phyloP scores from a whole-genome alignment of 2,329 filamentous ascomycete species.

The Diaporthe longicolla region DNA sequence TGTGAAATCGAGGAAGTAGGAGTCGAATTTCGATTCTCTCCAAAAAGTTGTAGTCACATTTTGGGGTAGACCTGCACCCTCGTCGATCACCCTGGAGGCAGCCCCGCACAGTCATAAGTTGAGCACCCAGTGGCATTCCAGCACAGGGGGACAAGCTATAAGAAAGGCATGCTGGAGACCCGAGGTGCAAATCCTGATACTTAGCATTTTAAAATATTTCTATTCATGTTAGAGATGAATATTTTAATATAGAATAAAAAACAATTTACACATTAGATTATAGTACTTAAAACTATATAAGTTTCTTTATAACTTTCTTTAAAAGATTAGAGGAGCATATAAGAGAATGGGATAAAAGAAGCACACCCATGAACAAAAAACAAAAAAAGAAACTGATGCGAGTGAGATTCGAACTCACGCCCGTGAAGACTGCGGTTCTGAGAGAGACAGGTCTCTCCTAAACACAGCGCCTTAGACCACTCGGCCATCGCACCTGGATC shows the following conservation, averaged over 20 bases:
- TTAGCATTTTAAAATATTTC: too few species aligned
- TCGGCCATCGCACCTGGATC: conserved; percentile 1
- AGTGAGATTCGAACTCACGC: conserved; percentile 30
- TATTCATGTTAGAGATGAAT: too few species aligned
- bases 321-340: too few species aligned
- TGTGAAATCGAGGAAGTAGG: neutral
- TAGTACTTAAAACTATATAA: neutral
- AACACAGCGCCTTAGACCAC: conserved; percentile 12
- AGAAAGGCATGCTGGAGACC: too few species aligned
- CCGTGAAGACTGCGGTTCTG: conserved; percentile 6
- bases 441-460: neutral
- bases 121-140: neutral
- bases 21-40: neutral
- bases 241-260: too few species aligned
- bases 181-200: too few species aligned
- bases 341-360: neutral
- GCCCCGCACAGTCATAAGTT: neutral
- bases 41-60: conserved; percentile 5
- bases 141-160: neutral
- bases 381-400: neutral
- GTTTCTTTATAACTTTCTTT: too few species aligned
- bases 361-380: neutral
- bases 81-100: neutral
- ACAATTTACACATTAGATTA: neutral
- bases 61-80: neutral